Conservation (phyloP, 441 rosid species). For the Erodium moschatum region DNA sequence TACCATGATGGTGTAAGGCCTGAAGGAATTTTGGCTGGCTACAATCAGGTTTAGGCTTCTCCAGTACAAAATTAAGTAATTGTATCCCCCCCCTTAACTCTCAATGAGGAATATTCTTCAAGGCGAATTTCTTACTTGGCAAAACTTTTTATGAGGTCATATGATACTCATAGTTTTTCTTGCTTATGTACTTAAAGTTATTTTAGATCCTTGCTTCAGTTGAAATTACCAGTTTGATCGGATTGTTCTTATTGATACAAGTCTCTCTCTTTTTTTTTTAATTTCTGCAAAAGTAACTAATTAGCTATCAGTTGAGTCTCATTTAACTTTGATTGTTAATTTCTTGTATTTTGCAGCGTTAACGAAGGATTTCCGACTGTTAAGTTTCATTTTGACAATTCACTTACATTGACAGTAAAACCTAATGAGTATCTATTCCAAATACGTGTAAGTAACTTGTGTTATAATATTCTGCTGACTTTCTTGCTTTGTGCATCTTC, state of each 20-base stretch:
- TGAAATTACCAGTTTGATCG: not conserved
- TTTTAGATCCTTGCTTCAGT: not conserved
- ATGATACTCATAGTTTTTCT: not conserved
- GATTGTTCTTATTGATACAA: not conserved
- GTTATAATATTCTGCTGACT: not conserved
- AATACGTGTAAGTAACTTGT: conserved; percentile 42
- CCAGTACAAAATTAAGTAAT: not conserved
- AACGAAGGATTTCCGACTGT: conserved; percentile 68
- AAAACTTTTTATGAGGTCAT: not conserved
- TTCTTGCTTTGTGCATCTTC: not conserved
- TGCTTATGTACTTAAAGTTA: not conserved
- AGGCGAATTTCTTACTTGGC: not conserved
- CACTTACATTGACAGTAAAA: conserved; percentile 47
- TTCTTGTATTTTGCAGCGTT: conserved; percentile 45
- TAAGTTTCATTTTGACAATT: conserved; percentile 53
- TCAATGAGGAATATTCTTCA: not conserved
- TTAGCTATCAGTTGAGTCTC: not conserved
- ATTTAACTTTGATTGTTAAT: conserved; percentile 3
- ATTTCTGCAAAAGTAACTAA: not conserved
- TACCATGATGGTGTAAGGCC: too few species aligned
- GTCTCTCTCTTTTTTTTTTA: not conserved
- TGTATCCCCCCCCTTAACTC: not conserved
- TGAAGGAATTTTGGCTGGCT: too few species aligned
- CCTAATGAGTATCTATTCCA: conserved; percentile 72
- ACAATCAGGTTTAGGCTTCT: too few species aligned